A percentile compares a stretch with the other conserved stretches of the same genome.
Conservation (phyloP, 805 yeast species). For the Wickerhamomyces ciferrii region DNA sequence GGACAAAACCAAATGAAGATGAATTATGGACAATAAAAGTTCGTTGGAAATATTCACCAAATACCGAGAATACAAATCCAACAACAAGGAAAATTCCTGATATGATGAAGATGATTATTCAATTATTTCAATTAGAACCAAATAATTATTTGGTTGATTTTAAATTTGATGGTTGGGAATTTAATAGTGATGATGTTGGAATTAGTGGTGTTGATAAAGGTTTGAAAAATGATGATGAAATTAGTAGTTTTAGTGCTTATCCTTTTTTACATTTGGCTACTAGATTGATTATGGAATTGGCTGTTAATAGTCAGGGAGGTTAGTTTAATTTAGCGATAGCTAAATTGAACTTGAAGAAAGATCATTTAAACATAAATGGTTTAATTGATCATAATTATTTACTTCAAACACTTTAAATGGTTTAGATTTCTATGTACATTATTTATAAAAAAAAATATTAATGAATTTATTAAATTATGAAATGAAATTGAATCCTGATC, state of each 20-base stretch:
- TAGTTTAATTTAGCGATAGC: constrained; percentile 8
- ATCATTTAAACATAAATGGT: background rate
- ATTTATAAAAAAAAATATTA: too few species aligned
- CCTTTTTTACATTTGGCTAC: constrained; percentile 94
- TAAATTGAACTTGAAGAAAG: too few species aligned
- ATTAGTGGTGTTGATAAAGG: constrained; percentile 24
- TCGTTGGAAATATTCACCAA: constrained; percentile 77
- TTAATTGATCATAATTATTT: too few species aligned
- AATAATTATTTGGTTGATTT: constrained; percentile 95
- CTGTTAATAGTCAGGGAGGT: constrained; percentile 77
- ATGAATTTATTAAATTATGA: too few species aligned
- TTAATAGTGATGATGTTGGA: constrained; percentile 31
- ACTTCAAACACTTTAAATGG: too few species aligned
- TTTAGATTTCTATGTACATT: background rate
- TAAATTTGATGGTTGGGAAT: constrained; percentile 97
- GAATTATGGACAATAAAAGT: constrained; percentile 95
- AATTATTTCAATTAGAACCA: constrained; percentile 91
- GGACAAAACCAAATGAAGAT: constrained; percentile 94
- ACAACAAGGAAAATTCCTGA: constrained; percentile 47
- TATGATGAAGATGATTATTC: constrained; percentile 95
- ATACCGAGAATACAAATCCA: constrained; percentile 16
- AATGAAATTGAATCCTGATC: too few species aligned
- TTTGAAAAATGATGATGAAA: constrained; percentile 53
- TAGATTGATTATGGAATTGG: constrained; percentile 89
- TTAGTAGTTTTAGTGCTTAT: constrained; percentile 89